Evolutionary conservation across 768 basidiomycete genomes (phyloP).

Genomic region (Auriscalpium vulgare): DNA sequence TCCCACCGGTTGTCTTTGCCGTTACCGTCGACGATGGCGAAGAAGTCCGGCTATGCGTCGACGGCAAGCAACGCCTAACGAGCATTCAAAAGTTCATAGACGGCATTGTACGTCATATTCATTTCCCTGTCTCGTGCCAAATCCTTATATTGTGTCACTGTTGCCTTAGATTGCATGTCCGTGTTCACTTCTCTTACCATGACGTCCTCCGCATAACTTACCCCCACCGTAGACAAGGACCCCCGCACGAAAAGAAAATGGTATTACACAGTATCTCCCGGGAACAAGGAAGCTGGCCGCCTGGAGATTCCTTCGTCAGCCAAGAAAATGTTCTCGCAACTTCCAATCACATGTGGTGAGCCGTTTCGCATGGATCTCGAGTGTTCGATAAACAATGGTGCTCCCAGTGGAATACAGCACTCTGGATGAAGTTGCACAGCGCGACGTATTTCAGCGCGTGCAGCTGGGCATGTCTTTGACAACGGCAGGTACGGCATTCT

Average conservation of each 20-base stretch:
- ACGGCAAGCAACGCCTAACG: constrained; percentile 76
- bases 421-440: constrained; percentile 48
- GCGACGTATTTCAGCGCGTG: constrained; percentile 78
- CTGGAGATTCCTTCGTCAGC: constrained; percentile 44
- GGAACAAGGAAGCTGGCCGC: constrained; percentile 33
- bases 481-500: constrained; percentile 44
- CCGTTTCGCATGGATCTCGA: neutral
- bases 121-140: too few relatives aligned
- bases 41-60: constrained; percentile 48
- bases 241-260: constrained; percentile 47
- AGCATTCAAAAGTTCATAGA: constrained; percentile 70
- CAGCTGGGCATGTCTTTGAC: constrained; percentile 72
- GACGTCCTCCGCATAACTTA: constrained; percentile 17
- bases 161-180: neutral
- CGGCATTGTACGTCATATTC: constrained; percentile 42
- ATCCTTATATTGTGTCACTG: too few relatives aligned
- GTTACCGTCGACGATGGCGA: constrained; percentile 26
- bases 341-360: constrained; percentile 57
- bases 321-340: constrained; percentile 43
- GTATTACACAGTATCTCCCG: constrained; percentile 48
- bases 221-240: constrained; percentile 41
- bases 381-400: neutral
- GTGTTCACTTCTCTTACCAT: neutral
- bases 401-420: constrained; percentile 57
- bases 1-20: constrained; percentile 75